These are phyloP conservation scores for Stemphylium vesicarium DNA, from an alignment of 2,329 filamentous ascomycete species.

Conservation along the genomic window DNA sequence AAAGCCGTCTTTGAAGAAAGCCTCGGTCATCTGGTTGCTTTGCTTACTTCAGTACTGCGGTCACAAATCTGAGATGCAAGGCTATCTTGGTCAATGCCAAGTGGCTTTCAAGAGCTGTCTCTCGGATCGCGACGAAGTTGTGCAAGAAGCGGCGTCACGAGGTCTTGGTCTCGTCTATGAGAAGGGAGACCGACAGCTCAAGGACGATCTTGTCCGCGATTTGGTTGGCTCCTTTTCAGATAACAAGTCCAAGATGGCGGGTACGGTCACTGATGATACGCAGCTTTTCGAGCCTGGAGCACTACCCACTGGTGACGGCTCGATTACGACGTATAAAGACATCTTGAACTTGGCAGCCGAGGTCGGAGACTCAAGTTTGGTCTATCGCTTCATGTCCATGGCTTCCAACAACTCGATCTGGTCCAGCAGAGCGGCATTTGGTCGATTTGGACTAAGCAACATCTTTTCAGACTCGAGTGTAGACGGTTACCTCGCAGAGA, in stretches of 20 bases:
- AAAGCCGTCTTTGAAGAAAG: conserved; percentile 88
- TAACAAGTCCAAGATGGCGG: conserved; percentile 69
- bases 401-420: conserved; percentile 96
- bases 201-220: conserved; percentile 83
- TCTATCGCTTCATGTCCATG: conserved; percentile 98
- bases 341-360: conserved; percentile 96
- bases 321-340: conserved; percentile 95
- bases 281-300: conserved; percentile 92
- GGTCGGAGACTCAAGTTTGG: conserved; percentile 92
- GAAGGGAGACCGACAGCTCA: conserved; percentile 80
- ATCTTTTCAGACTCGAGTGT: conserved; percentile 85
- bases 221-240: conserved; percentile 87
- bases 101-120: conserved; percentile 86
- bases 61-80: conserved; percentile 75
- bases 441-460: conserved; percentile 87
- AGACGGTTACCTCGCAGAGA: conserved; percentile 72
- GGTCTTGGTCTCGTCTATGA: conserved; percentile 94
- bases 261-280: conserved; percentile 86
- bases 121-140: conserved; percentile 86
- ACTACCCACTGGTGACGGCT: conserved; percentile 86
- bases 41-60: conserved; percentile 91
- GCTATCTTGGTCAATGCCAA: conserved; percentile 78
- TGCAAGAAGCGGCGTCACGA: conserved; percentile 92
- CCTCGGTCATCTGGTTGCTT: conserved; percentile 93
- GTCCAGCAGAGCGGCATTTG: conserved; percentile 96